These are phyloP conservation scores for Diaporthe citriasiana DNA, from an alignment of 2,329 filamentous ascomycete species.

Conservation along the genomic window DNA sequence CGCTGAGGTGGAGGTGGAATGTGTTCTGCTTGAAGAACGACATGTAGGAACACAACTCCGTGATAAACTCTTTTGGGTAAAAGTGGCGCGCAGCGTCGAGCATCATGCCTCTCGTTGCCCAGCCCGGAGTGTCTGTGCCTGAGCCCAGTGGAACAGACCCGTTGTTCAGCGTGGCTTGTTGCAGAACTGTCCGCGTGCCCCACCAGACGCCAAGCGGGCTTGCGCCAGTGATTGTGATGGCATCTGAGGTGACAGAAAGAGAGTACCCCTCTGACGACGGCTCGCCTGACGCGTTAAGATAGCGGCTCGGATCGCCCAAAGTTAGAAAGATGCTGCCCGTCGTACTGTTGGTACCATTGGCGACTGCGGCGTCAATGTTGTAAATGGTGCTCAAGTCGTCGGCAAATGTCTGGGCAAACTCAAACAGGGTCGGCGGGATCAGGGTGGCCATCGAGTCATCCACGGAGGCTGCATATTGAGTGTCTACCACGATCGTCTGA, in stretches of 20 bases:
- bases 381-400: conserved; percentile 51
- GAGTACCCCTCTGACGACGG: conserved; percentile 64
- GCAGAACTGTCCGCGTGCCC: conserved; percentile 69
- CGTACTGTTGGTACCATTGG: conserved; percentile 43
- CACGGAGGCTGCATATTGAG: conserved; percentile 54
- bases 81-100: conserved; percentile 69
- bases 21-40: conserved; percentile 74
- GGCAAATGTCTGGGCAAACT: conserved; percentile 63
- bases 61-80: conserved; percentile 67
- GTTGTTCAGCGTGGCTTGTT: conserved; percentile 60
- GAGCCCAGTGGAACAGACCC: conserved; percentile 58
- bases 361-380: conserved; percentile 49
- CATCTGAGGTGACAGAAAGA: conserved; percentile 56
- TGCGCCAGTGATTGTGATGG: conserved; percentile 64
- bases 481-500: conserved; percentile 60
- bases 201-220: conserved; percentile 70
- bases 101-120: conserved; percentile 62
- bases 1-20: conserved; percentile 70
- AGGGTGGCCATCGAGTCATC: conserved; percentile 63
- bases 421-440: conserved; percentile 63
- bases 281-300: conserved; percentile 60
- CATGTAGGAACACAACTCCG: conserved; percentile 71
- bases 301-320: conserved; percentile 55
- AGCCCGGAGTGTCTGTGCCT: conserved; percentile 65
- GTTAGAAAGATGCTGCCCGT: conserved; percentile 60